Conservation (phyloP, 1,139 yeast genomes). For the Scheffersomyces cryptocercus region DNA sequence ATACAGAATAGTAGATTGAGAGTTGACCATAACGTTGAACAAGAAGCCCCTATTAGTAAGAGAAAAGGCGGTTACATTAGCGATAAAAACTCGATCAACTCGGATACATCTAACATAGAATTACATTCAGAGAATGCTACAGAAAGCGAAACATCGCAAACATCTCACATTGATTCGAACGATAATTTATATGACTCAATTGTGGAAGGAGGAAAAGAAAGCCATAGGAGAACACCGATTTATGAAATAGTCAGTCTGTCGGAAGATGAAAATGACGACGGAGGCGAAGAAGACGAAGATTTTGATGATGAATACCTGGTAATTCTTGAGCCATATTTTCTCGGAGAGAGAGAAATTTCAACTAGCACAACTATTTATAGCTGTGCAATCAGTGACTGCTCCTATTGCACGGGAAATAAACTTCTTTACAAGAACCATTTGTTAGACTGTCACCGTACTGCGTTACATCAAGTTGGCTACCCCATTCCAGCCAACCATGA, state of each 20-base stretch:
- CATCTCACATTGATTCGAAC: constrained; percentile 4
- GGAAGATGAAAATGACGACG: constrained; percentile 2
- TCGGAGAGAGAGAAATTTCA: constrained; percentile 2
- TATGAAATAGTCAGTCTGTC: neutral
- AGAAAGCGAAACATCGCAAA: constrained; percentile 1
- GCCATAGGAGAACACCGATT: neutral
- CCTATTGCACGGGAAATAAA: constrained; percentile 34
- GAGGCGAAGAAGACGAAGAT: neutral
- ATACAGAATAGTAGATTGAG: too few species aligned
- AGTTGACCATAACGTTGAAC: constrained; percentile 1
- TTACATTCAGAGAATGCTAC: neutral
- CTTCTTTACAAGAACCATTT: constrained; percentile 33
- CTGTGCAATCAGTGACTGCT: constrained; percentile 35
- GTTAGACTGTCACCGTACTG: constrained; percentile 24
- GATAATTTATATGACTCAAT: constrained; percentile 1
- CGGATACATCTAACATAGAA: neutral
- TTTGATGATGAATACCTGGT: constrained; percentile 31
- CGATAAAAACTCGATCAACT: neutral
- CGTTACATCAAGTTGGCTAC: constrained; percentile 32
- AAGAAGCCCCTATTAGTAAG: neutral
- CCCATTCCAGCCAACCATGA: constrained; percentile 20
- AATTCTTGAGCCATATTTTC: constrained; percentile 13
- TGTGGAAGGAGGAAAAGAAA: neutral
- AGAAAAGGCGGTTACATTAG: too few species aligned
- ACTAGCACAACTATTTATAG: constrained; percentile 12